A percentile compares a stretch with the other conserved stretches of the same genome.
Evolutionary conservation across 1,284 basidiomycete species (phyloP).

Genomic region (Phenoliferia sp.): DNA sequence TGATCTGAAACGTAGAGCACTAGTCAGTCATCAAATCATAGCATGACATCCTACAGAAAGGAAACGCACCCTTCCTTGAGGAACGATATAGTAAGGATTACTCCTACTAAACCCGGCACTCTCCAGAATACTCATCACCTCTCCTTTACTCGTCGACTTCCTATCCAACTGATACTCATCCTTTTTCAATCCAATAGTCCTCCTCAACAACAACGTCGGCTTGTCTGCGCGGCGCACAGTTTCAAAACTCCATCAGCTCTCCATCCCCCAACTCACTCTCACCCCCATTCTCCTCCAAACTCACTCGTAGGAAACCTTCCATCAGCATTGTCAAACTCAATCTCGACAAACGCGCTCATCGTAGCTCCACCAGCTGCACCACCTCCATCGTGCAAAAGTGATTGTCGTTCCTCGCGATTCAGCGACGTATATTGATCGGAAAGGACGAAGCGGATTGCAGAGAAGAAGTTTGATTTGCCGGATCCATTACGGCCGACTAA

Average conservation of each 20-base stretch:
- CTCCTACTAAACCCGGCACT: conserved; percentile 94
- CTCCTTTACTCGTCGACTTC: conserved; percentile 91
- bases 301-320: conserved; percentile 52
- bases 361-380: conserved; percentile 53
- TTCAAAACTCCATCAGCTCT: too few species aligned
- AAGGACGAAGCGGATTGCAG: conserved; percentile 76
- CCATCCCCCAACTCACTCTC: too few species aligned
- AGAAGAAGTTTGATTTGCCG: conserved; percentile 94
- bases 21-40: neutral
- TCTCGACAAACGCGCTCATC: conserved; percentile 80
- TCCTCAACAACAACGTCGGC: conserved; percentile 75
- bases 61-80: conserved; percentile 77
- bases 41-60: neutral
- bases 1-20: conserved; percentile 60
- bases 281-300: conserved; percentile 61
- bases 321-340: conserved; percentile 42
- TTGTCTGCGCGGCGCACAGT: conserved; percentile 57
- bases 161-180: conserved; percentile 97
- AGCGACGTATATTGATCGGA: conserved; percentile 97
- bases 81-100: conserved; percentile 99
- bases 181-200: conserved; percentile 96
- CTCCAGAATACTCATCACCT: conserved; percentile 93
- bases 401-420: conserved; percentile 86
- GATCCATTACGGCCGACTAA: conserved; percentile 92
- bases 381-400: conserved; percentile 87